Evolutionary conservation across 1,284 basidiomycete species (phyloP).

Genomic region (Marasmius sp.): DNA sequence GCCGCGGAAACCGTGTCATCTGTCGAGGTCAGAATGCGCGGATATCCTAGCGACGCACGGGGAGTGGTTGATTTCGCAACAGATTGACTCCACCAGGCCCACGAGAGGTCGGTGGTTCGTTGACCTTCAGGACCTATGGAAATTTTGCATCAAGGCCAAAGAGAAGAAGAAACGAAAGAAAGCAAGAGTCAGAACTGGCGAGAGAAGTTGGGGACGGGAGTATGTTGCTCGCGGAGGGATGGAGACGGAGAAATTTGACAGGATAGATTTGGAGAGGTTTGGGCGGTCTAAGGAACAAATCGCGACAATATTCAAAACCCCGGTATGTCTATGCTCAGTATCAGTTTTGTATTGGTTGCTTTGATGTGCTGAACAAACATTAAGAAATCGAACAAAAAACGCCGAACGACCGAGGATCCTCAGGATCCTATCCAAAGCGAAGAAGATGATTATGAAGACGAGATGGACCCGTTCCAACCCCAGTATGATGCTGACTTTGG

Average conservation of each 20-base stretch:
- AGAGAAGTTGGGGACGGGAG: neutral
- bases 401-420: too few species aligned
- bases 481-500: neutral
- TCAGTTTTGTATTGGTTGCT: too few species aligned
- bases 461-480: neutral
- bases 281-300: too few species aligned
- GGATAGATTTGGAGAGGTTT: too few species aligned
- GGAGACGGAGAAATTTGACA: neutral
- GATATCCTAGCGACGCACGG: neutral
- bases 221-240: neutral
- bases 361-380: too few species aligned
- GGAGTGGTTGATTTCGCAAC: neutral
- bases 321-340: too few species aligned
- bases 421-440: too few species aligned
- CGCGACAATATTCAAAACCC: too few species aligned
- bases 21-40: neutral
- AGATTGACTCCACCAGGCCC: neutral
- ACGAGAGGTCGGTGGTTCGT: neutral
- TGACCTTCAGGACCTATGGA: neutral
- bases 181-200: neutral
- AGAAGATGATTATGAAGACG: too few species aligned
- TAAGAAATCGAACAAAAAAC: too few species aligned
- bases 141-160: neutral
- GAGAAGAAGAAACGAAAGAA: neutral
- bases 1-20: neutral